Conservation (phyloP, 2,329 filamentous ascomycete genomes). For the Trichothecium roseum region DNA sequence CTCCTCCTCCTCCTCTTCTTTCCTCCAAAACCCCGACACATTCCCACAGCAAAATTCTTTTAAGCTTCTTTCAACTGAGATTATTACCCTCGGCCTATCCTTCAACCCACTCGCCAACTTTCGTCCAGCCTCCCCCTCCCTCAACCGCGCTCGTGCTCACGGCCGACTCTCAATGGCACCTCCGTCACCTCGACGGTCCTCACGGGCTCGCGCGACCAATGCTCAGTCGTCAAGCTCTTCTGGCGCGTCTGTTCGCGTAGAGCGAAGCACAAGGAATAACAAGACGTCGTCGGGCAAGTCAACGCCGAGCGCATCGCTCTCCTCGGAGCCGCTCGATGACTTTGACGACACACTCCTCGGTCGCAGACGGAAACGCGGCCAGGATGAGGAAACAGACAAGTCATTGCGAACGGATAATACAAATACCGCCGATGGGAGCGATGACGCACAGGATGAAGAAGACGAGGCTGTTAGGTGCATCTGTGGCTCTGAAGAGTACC, state of each 20-base stretch:
- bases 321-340: constrained; percentile 59
- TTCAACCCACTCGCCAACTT: too few relatives aligned
- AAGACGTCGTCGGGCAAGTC: constrained; percentile 71
- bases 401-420: constrained; percentile 25
- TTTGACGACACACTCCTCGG: constrained; percentile 61
- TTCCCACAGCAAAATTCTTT: too few relatives aligned
- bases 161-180: constrained; percentile 42
- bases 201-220: constrained; percentile 75
- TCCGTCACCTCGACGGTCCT: constrained; percentile 73
- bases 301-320: constrained; percentile 61
- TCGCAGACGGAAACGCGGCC: constrained; percentile 69
- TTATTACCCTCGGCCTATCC: too few relatives aligned
- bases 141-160: constrained; percentile 14
- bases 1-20: too few relatives aligned
- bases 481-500: constrained; percentile 90
- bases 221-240: constrained; percentile 70
- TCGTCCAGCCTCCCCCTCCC: constrained; percentile 3
- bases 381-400: constrained; percentile 48
- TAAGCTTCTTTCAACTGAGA: too few relatives aligned
- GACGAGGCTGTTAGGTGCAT: constrained; percentile 94
- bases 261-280: constrained; percentile 62
- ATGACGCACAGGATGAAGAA: constrained; percentile 64
- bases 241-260: constrained; percentile 64
- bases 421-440: constrained; percentile 38
- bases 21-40: too few relatives aligned